Conservation (phyloP, 1,139 yeast species). For the Meyerozyma carpophila region DNA sequence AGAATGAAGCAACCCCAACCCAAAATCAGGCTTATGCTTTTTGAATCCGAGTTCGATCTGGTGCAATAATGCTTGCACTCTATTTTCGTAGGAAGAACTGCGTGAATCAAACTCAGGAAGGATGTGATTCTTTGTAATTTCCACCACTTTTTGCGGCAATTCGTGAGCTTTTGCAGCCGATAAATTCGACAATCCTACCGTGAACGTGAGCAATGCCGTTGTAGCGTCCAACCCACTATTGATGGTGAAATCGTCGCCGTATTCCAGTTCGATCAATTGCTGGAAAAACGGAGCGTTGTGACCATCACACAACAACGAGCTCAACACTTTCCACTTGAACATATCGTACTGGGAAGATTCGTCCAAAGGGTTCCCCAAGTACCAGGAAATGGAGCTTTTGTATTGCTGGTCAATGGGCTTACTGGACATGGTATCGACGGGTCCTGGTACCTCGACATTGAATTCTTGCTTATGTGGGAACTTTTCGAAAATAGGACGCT, state of each 20-base stretch:
- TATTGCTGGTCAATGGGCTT: conserved; percentile 65
- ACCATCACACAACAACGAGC: conserved; percentile 78
- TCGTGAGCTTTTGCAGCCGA: conserved; percentile 42
- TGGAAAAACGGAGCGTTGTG: conserved; percentile 89
- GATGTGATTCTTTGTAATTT: conserved; percentile 31
- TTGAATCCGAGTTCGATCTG: conserved; percentile 81
- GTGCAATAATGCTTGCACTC: conserved; percentile 80
- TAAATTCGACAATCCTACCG: conserved; percentile 83
- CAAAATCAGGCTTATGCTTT: conserved; percentile 88
- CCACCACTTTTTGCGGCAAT: conserved; percentile 41
- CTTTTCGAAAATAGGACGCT: conserved; percentile 21
- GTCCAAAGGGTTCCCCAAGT: conserved; percentile 69
- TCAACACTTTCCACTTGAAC: conserved; percentile 68
- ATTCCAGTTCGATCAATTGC: conserved; percentile 73
- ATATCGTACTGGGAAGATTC: conserved; percentile 48
- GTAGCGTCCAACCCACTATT: conserved; percentile 86
- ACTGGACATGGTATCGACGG: conserved; percentile 67
- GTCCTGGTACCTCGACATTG: conserved; percentile 49
- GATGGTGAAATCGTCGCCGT: conserved; percentile 82
- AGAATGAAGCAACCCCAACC: conserved; percentile 69
- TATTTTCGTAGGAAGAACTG: conserved; percentile 47
- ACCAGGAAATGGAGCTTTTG: conserved; percentile 85
- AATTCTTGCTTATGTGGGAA: conserved; percentile 1
- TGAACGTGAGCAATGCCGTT: conserved; percentile 72
- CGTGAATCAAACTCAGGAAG: conserved; percentile 38